These are phyloP conservation scores for Pythium oligandrum DNA, from an alignment of 352 stramenopile genomes.

Conservation along the genomic window DNA sequence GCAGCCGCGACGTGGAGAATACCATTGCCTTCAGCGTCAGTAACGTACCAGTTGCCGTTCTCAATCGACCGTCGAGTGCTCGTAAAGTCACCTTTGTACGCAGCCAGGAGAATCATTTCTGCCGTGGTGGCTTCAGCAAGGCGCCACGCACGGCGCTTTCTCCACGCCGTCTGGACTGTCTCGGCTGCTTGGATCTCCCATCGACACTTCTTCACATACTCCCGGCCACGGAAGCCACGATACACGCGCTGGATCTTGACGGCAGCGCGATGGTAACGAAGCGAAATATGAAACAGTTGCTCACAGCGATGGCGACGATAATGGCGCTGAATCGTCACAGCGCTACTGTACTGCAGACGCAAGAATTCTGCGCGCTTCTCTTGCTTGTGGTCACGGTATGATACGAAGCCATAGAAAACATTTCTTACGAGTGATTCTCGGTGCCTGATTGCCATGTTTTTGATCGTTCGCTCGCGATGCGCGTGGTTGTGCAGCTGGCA, in stretches of 20 bases:
- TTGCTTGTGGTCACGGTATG: conserved; percentile 20
- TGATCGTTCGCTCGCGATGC: conserved; percentile 24
- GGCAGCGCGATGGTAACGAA: conserved; percentile 38
- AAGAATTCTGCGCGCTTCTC: conserved; percentile 33
- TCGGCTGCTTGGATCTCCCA: conserved; percentile 38
- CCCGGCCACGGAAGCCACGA: conserved; percentile 37
- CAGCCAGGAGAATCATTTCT: conserved; percentile 55
- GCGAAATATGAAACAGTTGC: conserved; percentile 28
- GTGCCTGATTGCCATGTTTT: conserved; percentile 25
- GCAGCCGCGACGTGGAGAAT: conserved; percentile 69
- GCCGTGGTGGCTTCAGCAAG: conserved; percentile 33
- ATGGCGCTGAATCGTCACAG: conserved; percentile 63
- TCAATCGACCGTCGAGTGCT: conserved; percentile 53
- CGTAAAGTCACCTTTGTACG: conserved; percentile 74
- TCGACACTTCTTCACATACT: conserved; percentile 28
- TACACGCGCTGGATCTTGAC: conserved; percentile 52
- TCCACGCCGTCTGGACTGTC: conserved; percentile 55
- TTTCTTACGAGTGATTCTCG: conserved; percentile 1
- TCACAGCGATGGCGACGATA: conserved; percentile 56
- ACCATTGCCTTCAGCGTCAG: conserved; percentile 53
- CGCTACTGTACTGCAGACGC: conserved; percentile 29
- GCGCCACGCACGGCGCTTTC: conserved; percentile 32
- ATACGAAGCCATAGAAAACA: conserved; percentile 17
- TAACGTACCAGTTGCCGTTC: conserved; percentile 40
- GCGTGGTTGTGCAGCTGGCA: conserved; percentile 18